phyloP scores from a whole-genome alignment of 108 stramenopile genomes.

The Conticribra weissflogii region DNA sequence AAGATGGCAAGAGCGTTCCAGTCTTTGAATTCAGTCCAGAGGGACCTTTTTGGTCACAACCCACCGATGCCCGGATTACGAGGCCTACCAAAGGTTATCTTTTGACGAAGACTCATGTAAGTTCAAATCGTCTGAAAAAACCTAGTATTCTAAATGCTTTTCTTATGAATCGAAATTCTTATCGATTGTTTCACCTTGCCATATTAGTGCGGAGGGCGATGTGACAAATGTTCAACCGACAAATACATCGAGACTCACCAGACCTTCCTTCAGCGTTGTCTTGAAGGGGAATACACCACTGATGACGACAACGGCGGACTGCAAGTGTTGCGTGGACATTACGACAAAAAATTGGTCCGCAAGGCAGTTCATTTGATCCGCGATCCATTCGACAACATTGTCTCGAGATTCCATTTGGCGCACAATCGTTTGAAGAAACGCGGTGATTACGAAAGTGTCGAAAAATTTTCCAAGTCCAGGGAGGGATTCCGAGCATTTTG shows the following conservation, averaged over 20 bases:
- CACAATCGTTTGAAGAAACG: slow-evolving; percentile 34
- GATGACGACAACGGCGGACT: slow-evolving; percentile 15
- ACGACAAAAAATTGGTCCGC: not conserved
- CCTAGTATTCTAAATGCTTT: too few relatives aligned
- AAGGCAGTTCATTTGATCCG: slow-evolving; percentile 66
- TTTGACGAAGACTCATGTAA: slow-evolving; percentile 78
- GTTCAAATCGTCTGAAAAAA: too few relatives aligned
- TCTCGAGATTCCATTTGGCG: slow-evolving; percentile 61
- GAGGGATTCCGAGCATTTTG: slow-evolving; percentile 58
- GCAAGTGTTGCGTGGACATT: not conserved
- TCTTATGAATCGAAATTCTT: too few relatives aligned
- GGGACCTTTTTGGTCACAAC: slow-evolving; percentile 49
- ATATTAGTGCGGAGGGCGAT: slow-evolving; percentile 69
- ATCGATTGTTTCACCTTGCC: too few relatives aligned
- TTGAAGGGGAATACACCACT: slow-evolving; percentile 26
- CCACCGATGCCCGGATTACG: slow-evolving; percentile 1
- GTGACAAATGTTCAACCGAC: slow-evolving; percentile 44
- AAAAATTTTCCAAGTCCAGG: slow-evolving; percentile 39
- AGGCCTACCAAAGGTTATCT: slow-evolving; percentile 41
- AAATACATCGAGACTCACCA: slow-evolving; percentile 55
- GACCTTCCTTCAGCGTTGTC: slow-evolving; percentile 44
- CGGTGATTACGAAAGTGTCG: slow-evolving; percentile 30
- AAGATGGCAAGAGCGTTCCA: slow-evolving; percentile 29
- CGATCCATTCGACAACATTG: slow-evolving; percentile 67
- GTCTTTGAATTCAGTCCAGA: slow-evolving; percentile 28